Conservation (phyloP, 441 rosid genomes). For the Euphorbia corollata region DNA sequence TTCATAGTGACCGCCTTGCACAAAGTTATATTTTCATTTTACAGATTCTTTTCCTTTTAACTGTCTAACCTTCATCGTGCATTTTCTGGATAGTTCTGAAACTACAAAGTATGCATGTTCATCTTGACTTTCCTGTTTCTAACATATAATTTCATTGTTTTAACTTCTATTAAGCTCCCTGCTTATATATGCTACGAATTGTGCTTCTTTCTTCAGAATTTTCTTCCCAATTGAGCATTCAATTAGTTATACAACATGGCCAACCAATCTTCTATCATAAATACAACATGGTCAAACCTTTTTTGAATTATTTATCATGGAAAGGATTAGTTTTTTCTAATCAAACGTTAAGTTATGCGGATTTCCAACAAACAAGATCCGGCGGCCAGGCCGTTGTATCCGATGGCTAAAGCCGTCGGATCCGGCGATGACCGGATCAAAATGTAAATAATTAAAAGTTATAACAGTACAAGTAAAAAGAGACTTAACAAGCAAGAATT, state of each 20-base stretch:
- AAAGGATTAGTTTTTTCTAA: background rate
- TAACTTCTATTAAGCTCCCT: too few relatives aligned
- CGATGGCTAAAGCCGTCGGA: too few relatives aligned
- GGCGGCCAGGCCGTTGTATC: too few relatives aligned
- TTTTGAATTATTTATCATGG: background rate
- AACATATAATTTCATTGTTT: too few relatives aligned
- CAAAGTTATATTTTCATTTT: background rate
- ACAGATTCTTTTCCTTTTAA: background rate
- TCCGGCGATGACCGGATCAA: too few relatives aligned
- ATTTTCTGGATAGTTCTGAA: background rate
- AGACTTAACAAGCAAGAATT: background rate
- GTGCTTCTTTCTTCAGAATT: too few relatives aligned
- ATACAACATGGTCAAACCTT: background rate
- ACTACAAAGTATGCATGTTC: background rate
- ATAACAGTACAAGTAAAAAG: background rate
- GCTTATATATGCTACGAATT: too few relatives aligned
- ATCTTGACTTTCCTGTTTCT: background rate
- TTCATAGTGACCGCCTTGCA: background rate
- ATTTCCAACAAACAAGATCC: background rate
- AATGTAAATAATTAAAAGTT: background rate
- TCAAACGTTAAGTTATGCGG: background rate
- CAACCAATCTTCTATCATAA: background rate
- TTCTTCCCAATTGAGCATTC: too few relatives aligned
- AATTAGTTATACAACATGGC: too few relatives aligned
- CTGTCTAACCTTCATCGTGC: background rate